A percentile compares a stretch with the other conserved stretches of the same genome.
Conservation (phyloP, 495 filamentous ascomycete genomes). For the Aspergillus cavernicola region DNA sequence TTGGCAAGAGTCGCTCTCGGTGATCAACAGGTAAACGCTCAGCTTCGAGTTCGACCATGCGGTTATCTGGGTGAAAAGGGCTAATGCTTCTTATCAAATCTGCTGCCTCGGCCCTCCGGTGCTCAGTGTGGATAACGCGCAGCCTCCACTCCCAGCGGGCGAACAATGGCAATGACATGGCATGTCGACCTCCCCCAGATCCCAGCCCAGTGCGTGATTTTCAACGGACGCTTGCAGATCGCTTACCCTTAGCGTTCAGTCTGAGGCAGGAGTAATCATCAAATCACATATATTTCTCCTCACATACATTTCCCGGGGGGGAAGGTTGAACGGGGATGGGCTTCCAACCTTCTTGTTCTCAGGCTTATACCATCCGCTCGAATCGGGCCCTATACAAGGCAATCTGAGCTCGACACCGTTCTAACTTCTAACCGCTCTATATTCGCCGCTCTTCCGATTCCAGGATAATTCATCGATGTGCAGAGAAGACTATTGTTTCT, state of each 20-base stretch:
- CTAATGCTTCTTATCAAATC: not conserved
- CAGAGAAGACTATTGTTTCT: too few relatives aligned
- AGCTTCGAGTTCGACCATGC: not conserved
- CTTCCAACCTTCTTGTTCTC: not conserved
- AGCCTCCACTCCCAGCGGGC: not conserved
- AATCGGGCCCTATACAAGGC: not conserved
- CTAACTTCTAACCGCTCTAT: not conserved
- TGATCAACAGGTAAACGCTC: not conserved
- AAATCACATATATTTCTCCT: constrained; percentile 6
- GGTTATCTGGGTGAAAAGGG: not conserved
- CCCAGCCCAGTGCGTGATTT: constrained; percentile 20
- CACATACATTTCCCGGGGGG: not conserved
- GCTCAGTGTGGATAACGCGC: not conserved
- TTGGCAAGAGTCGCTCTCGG: not conserved
- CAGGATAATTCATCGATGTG: too few relatives aligned
- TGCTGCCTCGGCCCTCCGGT: not conserved
- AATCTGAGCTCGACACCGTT: not conserved
- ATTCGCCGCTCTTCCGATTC: too few relatives aligned
- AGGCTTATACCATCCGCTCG: not conserved
- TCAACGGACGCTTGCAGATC: constrained; percentile 22
- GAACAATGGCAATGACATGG: constrained; percentile 4
- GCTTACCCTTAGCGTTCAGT: constrained; percentile 12
- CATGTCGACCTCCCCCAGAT: not conserved
- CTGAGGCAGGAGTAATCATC: constrained; percentile 8
- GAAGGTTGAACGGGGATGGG: not conserved